phyloP scores from a whole-genome alignment of 768 basidiomycete genomes.

The Pisolithus albus region DNA sequence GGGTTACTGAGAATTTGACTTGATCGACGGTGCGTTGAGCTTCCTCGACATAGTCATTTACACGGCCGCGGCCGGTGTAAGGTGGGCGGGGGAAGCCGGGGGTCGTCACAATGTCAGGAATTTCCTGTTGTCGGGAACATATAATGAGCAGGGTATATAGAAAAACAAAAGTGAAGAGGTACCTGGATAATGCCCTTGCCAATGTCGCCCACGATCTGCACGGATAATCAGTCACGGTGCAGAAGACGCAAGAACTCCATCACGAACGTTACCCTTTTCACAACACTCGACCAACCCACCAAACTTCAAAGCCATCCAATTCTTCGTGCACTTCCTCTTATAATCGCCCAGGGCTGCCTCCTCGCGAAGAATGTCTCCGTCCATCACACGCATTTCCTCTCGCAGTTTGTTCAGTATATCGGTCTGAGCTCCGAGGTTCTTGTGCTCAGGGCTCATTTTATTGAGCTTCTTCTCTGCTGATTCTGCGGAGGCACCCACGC shows the following conservation, averaged over 20 bases:
- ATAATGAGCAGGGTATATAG: not conserved
- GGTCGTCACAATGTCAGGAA: constrained; percentile 72
- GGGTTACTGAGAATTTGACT: constrained; percentile 41
- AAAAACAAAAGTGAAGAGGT: constrained; percentile 3
- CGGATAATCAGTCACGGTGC: not conserved
- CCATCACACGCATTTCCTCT: constrained; percentile 71
- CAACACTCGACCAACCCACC: constrained; percentile 79
- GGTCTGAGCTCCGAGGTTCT: constrained; percentile 68
- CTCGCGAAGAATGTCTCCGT: constrained; percentile 76
- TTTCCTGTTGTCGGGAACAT: constrained; percentile 44
- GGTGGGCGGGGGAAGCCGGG: constrained; percentile 71
- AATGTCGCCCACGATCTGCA: constrained; percentile 42
- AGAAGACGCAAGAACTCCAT: not conserved
- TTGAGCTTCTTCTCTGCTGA: constrained; percentile 80
- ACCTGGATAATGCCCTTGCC: constrained; percentile 42
- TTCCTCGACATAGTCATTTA: constrained; percentile 56
- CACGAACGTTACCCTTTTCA: constrained; percentile 63
- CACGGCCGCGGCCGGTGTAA: constrained; percentile 62
- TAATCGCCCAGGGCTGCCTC: constrained; percentile 78
- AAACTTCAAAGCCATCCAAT: constrained; percentile 80
- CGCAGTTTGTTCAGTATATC: constrained; percentile 63
- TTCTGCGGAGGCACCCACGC: constrained; percentile 65
- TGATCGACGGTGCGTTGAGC: constrained; percentile 50
- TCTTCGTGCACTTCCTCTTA: constrained; percentile 63
- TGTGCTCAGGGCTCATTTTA: constrained; percentile 88